phyloP scores from a whole-genome alignment of 768 basidiomycete species.

The Paxillus rubicundulus region DNA sequence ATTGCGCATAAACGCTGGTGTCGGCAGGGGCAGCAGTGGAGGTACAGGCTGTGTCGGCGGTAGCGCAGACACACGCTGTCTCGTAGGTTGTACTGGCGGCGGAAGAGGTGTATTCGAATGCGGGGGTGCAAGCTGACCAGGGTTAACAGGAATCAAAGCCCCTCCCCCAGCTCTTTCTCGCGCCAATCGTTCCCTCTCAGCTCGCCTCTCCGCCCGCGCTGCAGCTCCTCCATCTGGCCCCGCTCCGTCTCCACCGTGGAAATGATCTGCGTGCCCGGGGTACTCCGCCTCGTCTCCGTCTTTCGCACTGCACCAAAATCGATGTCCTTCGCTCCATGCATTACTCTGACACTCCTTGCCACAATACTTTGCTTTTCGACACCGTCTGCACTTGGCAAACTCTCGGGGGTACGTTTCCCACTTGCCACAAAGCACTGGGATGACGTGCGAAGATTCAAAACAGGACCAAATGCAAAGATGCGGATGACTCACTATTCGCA shows the following conservation, averaged over 20 bases:
- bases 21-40: constrained; percentile 12
- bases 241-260: constrained; percentile 9
- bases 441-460: constrained; percentile 1
- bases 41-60: constrained; percentile 26
- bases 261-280: constrained; percentile 27
- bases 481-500: constrained; percentile 75
- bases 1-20: constrained; percentile 10
- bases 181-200: constrained; percentile 34
- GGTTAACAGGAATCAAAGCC: constrained; percentile 13
- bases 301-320: constrained; percentile 87
- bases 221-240: constrained; percentile 9
- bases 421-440: constrained; percentile 83
- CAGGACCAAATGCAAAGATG: background rate
- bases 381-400: constrained; percentile 95
- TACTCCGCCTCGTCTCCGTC: constrained; percentile 46
- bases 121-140: constrained; percentile 9
- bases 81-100: constrained; percentile 13
- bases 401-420: constrained; percentile 94
- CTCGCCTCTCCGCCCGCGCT: constrained; percentile 34
- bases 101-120: constrained; percentile 17
- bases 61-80: constrained; percentile 30
- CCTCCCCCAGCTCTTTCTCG: constrained; percentile 25
- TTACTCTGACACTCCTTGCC: constrained; percentile 96
- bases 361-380: constrained; percentile 97
- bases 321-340: constrained; percentile 94